Conservation (phyloP, 1,284 basidiomycete species). For the Irpex sp. region DNA sequence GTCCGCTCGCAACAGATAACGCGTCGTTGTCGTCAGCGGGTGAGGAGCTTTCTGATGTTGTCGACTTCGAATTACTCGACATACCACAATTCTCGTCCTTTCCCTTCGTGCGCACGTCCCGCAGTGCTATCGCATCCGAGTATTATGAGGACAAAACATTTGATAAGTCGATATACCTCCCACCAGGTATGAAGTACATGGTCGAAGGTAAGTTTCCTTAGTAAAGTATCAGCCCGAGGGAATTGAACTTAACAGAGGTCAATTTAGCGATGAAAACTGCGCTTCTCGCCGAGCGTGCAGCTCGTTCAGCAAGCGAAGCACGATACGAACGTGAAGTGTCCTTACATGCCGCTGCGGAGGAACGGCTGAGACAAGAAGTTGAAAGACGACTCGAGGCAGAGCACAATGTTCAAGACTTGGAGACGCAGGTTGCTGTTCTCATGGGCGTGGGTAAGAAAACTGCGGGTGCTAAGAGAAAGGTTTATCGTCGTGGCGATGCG, state of each 20-base stretch:
- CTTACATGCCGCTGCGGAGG: constrained; percentile 3
- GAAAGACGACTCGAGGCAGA: background rate
- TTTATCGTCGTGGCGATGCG: background rate
- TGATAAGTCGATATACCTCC: constrained; percentile 2
- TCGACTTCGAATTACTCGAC: background rate
- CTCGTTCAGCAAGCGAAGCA: constrained; percentile 5
- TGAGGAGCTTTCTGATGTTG: background rate
- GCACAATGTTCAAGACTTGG: background rate
- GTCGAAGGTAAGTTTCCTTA: constrained; percentile 3
- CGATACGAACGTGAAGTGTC: constrained; percentile 3
- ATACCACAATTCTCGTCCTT: background rate
- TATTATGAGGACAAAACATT: background rate
- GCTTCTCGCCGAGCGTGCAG: constrained; percentile 3
- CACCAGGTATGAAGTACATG: constrained; percentile 6
- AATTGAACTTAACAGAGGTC: background rate
- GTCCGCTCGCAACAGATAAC: too few species aligned
- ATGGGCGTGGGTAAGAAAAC: background rate
- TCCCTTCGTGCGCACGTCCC: background rate
- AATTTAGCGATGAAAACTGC: constrained; percentile 8
- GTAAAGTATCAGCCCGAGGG: too few species aligned
- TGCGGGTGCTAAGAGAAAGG: background rate
- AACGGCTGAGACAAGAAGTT: background rate
- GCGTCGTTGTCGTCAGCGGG: too few species aligned
- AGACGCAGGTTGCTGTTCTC: background rate
- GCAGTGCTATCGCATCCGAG: too few species aligned